Evolutionary conservation across 2,329 filamentous ascomycete genomes (phyloP).

Genomic region (Scedosporium boydii): DNA sequence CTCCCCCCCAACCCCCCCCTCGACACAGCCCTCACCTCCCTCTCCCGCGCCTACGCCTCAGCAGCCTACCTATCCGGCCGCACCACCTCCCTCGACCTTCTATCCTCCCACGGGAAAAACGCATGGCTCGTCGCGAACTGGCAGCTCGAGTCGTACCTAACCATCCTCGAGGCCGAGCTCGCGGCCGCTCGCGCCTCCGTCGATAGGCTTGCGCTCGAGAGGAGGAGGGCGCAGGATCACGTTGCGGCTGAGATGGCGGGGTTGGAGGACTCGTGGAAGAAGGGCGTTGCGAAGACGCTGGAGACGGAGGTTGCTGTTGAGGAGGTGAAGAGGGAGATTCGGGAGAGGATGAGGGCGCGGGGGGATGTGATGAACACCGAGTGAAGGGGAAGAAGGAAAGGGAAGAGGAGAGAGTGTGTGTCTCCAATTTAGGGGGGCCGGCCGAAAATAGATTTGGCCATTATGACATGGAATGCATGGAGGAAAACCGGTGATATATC

Average conservation of each 20-base stretch:
- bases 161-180: slow-evolving; percentile 64
- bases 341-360: slow-evolving; percentile 46
- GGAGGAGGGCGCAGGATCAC: slow-evolving; percentile 61
- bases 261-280: slow-evolving; percentile 71
- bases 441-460: no score
- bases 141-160: slow-evolving; percentile 60
- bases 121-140: slow-evolving; percentile 84
- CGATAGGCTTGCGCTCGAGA: slow-evolving; percentile 61
- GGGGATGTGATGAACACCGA: slow-evolving; percentile 3
- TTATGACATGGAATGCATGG: no score
- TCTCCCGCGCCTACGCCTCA: slow-evolving; percentile 42
- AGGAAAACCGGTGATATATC: no score
- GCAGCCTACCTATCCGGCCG: slow-evolving; percentile 43
- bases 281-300: slow-evolving; percentile 66
- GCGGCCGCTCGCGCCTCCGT: slow-evolving; percentile 56
- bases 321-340: slow-evolving; percentile 54
- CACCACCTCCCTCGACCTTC: slow-evolving; percentile 52
- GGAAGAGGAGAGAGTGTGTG: background rate
- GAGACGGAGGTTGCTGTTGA: slow-evolving; percentile 84
- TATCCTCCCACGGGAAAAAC: slow-evolving; percentile 77
- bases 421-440: background rate
- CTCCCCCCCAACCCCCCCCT: slow-evolving; percentile 16
- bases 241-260: slow-evolving; percentile 63
- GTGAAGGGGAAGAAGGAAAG: background rate
- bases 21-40: slow-evolving; percentile 44